These are phyloP conservation scores for Didymella lethalis DNA, from an alignment of 2,329 filamentous ascomycete genomes.

Conservation along the genomic window DNA sequence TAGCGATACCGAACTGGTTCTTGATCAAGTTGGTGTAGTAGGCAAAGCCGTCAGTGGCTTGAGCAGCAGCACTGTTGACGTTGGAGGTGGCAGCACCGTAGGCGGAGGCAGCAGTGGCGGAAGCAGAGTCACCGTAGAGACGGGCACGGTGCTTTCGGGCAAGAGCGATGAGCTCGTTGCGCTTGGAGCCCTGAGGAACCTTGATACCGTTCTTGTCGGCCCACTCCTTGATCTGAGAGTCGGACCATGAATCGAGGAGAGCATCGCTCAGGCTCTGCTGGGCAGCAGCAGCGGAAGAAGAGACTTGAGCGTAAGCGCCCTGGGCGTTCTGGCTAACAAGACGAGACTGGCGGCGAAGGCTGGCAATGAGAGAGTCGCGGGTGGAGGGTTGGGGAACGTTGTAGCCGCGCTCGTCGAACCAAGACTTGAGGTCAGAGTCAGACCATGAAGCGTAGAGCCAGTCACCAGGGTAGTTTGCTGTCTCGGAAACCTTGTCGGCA, in stretches of 20 bases:
- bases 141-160: conserved; percentile 85
- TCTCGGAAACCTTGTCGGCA: conserved; percentile 79
- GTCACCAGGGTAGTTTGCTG: conserved; percentile 85
- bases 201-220: conserved; percentile 87
- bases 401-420: conserved; percentile 88
- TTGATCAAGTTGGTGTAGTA: conserved; percentile 52
- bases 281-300: conserved; percentile 63
- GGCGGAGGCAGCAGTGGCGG: conserved; percentile 65
- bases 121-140: conserved; percentile 71
- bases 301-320: conserved; percentile 55
- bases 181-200: conserved; percentile 90
- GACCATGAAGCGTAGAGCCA: conserved; percentile 94
- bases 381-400: conserved; percentile 82
- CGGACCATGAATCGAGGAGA: conserved; percentile 88
- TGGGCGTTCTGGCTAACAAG: conserved; percentile 75
- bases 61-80: conserved; percentile 77
- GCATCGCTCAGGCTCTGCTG: conserved; percentile 80
- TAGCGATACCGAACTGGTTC: conserved; percentile 55
- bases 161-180: conserved; percentile 87
- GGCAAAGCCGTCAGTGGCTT: conserved; percentile 64
- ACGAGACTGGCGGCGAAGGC: conserved; percentile 89
- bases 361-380: conserved; percentile 87
- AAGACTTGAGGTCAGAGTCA: conserved; percentile 91
- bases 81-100: conserved; percentile 54
- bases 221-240: conserved; percentile 89